phyloP scores from a whole-genome alignment of 306 rosid species.

The Pyrus pyrifolia region DNA sequence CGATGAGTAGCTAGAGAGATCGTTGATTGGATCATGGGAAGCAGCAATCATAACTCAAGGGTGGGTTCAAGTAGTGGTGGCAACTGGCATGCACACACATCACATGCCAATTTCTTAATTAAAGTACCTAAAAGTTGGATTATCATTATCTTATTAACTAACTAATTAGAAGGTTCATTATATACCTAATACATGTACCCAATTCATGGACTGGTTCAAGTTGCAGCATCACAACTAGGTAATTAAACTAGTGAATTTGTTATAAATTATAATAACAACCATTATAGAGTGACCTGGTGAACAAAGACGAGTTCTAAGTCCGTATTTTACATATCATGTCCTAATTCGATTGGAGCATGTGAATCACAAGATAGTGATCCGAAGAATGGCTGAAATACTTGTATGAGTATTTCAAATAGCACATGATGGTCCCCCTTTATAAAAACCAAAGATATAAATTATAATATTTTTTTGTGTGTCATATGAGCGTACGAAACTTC shows the following conservation, averaged over 20 bases:
- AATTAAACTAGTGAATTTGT: neutral
- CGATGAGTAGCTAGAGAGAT: conserved; percentile 27
- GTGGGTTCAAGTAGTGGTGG: neutral
- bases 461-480: neutral
- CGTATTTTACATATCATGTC: no score
- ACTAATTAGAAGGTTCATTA: neutral
- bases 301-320: no score
- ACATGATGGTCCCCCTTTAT: no score
- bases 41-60: conserved; percentile 43
- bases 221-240: neutral
- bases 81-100: neutral
- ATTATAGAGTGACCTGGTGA: no score
- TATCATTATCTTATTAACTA: neutral
- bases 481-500: neutral
- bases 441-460: neutral
- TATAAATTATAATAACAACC: neutral
- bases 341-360: no score
- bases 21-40: conserved; percentile 41
- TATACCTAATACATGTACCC: neutral
- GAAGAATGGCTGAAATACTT: no score
- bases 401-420: no score
- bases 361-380: no score
- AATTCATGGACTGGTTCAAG: neutral
- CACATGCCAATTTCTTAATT: neutral
- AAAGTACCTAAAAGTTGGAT: neutral